phyloP scores from a whole-genome alignment of 1,284 basidiomycete species.

The Sporisorium sorghi region DNA sequence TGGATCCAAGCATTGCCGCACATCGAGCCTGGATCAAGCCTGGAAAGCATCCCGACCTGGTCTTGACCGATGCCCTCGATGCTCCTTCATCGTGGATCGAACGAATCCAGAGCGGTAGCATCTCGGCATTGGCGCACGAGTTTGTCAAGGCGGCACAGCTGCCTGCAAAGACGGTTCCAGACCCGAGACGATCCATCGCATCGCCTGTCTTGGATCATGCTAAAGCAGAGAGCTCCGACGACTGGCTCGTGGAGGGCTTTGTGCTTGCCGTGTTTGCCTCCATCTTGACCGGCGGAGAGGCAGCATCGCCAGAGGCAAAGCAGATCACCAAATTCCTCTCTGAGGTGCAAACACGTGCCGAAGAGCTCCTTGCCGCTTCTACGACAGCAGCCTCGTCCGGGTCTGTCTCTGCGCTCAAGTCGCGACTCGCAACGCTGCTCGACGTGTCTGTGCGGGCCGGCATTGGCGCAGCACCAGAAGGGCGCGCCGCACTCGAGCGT shows the following conservation, averaged over 20 bases:
- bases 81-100: constrained; percentile 53
- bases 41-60: constrained; percentile 55
- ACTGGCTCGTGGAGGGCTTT: constrained; percentile 19
- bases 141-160: constrained; percentile 62
- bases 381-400: not conserved
- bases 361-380: constrained; percentile 12
- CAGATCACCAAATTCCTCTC: constrained; percentile 15
- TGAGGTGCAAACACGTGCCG: constrained; percentile 15
- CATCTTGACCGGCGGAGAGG: constrained; percentile 5
- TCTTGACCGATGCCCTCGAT: constrained; percentile 35
- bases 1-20: constrained; percentile 1
- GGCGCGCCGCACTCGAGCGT: not conserved
- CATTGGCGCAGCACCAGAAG: constrained; percentile 7
- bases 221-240: not conserved
- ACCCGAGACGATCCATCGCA: constrained; percentile 15
- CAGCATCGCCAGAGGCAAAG: not conserved
- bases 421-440: constrained; percentile 27
- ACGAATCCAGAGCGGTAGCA: constrained; percentile 55
- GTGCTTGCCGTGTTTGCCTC: constrained; percentile 18
- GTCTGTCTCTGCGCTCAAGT: constrained; percentile 10
- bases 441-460: constrained; percentile 25
- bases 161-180: constrained; percentile 1
- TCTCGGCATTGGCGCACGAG: constrained; percentile 63
- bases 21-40: constrained; percentile 48
- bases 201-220: constrained; percentile 11